Percentiles rank a stretch among this genome's conserved stretches.
Evolutionary conservation across 495 filamentous ascomycete genomes (phyloP).

Genomic region (Apiosordaria backusii): DNA sequence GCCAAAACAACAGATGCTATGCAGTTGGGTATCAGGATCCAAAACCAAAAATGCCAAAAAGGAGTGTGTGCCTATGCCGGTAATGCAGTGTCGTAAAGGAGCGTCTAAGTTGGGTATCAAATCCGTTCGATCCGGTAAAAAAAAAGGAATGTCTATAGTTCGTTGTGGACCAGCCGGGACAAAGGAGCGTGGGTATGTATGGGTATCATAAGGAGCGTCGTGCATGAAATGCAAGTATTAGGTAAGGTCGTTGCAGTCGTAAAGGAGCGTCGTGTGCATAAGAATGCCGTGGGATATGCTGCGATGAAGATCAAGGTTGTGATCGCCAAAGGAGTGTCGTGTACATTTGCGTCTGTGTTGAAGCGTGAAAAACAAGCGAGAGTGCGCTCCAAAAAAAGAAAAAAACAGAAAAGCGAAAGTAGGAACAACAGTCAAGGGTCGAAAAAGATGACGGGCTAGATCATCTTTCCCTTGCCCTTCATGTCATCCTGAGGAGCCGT

Average conservation of each 20-base stretch:
- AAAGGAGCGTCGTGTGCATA: slow-evolving; percentile 34
- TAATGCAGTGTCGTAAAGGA: slow-evolving; percentile 30
- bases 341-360: slow-evolving; percentile 50
- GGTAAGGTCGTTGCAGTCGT: slow-evolving; percentile 42
- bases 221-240: slow-evolving; percentile 20
- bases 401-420: slow-evolving; percentile 17
- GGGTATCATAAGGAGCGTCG: slow-evolving; percentile 38
- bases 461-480: slow-evolving; percentile 30
- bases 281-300: slow-evolving; percentile 31
- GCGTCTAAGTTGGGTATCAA: slow-evolving; percentile 34
- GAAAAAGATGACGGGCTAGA: slow-evolving; percentile 3
- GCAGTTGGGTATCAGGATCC: slow-evolving; percentile 47
- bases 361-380: slow-evolving; percentile 25
- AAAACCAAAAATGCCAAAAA: slow-evolving; percentile 26
- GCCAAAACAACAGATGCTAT: slow-evolving; percentile 50
- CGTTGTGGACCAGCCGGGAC: slow-evolving; percentile 34
- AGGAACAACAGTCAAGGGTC: slow-evolving; percentile 18
- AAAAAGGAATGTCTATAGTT: slow-evolving; percentile 45
- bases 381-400: slow-evolving; percentile 20
- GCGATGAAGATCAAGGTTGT: slow-evolving; percentile 31
- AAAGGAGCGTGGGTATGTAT: slow-evolving; percentile 13
- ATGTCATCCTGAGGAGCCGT: slow-evolving; percentile 18
- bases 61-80: slow-evolving; percentile 37
- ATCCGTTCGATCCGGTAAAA: slow-evolving; percentile 21
- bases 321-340: slow-evolving; percentile 43